These are phyloP conservation scores for Pythium volutum DNA, from an alignment of 352 stramenopile genomes.

Conservation along the genomic window DNA sequence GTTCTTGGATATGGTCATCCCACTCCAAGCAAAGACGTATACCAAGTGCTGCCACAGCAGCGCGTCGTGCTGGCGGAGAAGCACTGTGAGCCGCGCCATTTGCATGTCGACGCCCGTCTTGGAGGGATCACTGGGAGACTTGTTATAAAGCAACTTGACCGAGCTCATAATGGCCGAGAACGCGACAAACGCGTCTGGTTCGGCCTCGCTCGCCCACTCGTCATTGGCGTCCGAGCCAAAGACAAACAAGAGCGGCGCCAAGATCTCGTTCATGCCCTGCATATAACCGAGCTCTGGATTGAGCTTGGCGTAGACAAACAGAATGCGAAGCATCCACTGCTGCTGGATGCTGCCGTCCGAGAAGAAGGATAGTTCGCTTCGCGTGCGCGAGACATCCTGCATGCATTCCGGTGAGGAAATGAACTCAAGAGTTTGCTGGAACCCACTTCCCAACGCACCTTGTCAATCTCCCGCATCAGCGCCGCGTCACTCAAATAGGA, in stretches of 20 bases:
- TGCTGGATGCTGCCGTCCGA: constrained; percentile 39
- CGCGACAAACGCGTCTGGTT: constrained; percentile 52
- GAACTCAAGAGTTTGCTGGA: neutral
- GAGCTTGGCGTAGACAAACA: constrained; percentile 78
- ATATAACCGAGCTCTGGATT: constrained; percentile 88
- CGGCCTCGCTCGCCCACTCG: constrained; percentile 33
- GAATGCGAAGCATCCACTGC: constrained; percentile 65
- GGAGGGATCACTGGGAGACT: constrained; percentile 35
- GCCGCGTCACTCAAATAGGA: constrained; percentile 32
- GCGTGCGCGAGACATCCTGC: constrained; percentile 59
- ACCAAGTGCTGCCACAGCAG: constrained; percentile 67
- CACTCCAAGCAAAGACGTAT: constrained; percentile 1
- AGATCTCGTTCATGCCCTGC: constrained; percentile 95
- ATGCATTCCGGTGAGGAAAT: neutral
- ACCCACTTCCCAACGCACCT: constrained; percentile 26
- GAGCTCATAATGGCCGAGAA: constrained; percentile 52
- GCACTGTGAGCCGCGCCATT: constrained; percentile 43
- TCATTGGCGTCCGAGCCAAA: constrained; percentile 55
- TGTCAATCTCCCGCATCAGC: constrained; percentile 62
- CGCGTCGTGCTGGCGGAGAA: constrained; percentile 62
- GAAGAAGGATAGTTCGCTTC: constrained; percentile 55
- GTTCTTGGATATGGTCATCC: neutral
- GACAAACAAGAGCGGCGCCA: constrained; percentile 80
- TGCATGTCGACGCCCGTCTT: constrained; percentile 58
- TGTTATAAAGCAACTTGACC: constrained; percentile 44